A percentile compares a stretch with the other conserved stretches of the same genome.
phyloP scores from a whole-genome alignment of 139 green algal genomes.

The Yamagishiella unicocca region DNA sequence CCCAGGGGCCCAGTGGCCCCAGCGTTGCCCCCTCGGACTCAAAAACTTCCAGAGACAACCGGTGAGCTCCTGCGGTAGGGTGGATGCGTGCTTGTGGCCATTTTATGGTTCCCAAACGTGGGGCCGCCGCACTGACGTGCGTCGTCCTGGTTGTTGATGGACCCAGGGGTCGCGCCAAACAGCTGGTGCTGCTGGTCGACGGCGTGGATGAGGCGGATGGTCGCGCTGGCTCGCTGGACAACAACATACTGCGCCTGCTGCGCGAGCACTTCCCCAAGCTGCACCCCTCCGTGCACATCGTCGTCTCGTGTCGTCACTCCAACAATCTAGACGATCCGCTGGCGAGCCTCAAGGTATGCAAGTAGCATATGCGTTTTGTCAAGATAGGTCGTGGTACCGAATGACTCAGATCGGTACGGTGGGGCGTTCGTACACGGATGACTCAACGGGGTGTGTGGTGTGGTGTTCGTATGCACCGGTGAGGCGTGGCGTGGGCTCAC shows the following conservation, averaged over 20 bases:
- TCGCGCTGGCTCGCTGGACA: slow-evolving; percentile 25
- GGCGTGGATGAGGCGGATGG: slow-evolving; percentile 38
- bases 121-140: no score
- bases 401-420: no score
- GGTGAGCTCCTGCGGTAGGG: not conserved
- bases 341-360: not conserved
- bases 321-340: slow-evolving; percentile 15
- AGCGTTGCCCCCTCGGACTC: not conserved
- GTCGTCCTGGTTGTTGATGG: not conserved
- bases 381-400: no score
- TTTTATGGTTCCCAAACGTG: no score
- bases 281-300: slow-evolving; percentile 23
- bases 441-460: no score
- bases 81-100: no score
- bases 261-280: slow-evolving; percentile 44
- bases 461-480: no score
- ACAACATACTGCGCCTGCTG: slow-evolving; percentile 38
- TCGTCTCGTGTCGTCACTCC: slow-evolving; percentile 20
- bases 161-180: slow-evolving; percentile 6
- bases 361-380: no score
- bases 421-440: no score
- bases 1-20: slow-evolving; percentile 10
- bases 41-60: not conserved
- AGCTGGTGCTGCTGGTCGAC: slow-evolving; percentile 38
- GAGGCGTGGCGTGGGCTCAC: no score